Percentiles rank a stretch among this genome's conserved stretches.
Evolutionary conservation across 495 filamentous ascomycete species (phyloP).

Genomic region (Penicillium roqueforti): DNA sequence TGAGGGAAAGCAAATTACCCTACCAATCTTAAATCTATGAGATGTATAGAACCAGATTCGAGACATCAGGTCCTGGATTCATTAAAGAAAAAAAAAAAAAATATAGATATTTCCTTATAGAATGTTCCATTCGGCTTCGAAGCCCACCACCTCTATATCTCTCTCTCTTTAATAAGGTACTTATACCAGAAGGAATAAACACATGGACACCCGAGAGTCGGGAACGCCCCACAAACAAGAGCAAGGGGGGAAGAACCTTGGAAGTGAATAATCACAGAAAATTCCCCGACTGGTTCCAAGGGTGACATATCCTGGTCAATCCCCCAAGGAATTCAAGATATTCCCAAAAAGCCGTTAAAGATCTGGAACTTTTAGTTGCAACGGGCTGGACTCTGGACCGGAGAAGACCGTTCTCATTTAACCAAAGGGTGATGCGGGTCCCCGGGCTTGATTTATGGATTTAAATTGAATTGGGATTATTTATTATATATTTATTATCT

Average conservation of each 20-base stretch:
- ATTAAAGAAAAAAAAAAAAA: neutral
- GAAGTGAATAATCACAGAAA: conserved; percentile 14
- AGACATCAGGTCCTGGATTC: neutral
- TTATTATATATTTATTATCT: neutral
- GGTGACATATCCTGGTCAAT: neutral
- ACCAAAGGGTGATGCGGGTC: conserved; percentile 25
- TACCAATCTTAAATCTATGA: neutral
- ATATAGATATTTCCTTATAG: too few relatives aligned
- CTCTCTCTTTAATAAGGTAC: too few relatives aligned
- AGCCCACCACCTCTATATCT: too few relatives aligned
- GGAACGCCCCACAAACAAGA: conserved; percentile 5
- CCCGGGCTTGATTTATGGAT: too few relatives aligned
- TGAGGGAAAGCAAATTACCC: neutral
- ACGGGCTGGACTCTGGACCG: conserved; percentile 25
- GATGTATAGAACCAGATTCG: neutral
- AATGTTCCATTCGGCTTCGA: too few relatives aligned
- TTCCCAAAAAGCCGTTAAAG: conserved; percentile 24
- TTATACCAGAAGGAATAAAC: neutral
- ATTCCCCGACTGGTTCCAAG: conserved; percentile 29
- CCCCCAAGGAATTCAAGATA: too few relatives aligned
- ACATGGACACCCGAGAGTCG: neutral
- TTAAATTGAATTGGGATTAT: too few relatives aligned
- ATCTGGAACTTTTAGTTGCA: conserved; percentile 28
- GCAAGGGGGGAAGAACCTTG: neutral
- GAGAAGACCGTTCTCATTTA: conserved; percentile 20